These are phyloP conservation scores for Colletotrichum costaricense DNA, from an alignment of 2,329 filamentous ascomycete species.

Conservation along the genomic window DNA sequence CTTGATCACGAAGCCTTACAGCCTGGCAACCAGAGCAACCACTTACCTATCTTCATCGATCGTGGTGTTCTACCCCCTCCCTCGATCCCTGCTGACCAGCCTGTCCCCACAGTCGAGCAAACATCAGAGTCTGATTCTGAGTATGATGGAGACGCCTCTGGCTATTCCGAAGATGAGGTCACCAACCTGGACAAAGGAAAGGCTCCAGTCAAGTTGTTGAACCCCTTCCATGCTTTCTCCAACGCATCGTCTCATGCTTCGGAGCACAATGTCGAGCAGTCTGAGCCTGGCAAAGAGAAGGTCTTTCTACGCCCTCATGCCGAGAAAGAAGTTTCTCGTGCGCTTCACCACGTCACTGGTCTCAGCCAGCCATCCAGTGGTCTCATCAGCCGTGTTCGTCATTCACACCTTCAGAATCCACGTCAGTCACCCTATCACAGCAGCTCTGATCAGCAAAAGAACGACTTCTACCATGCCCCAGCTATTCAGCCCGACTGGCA, in stretches of 20 bases:
- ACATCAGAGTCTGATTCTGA: not conserved
- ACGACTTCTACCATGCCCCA: conserved; percentile 30
- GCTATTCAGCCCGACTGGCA: conserved; percentile 32
- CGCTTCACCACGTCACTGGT: conserved; percentile 27
- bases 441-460: not conserved
- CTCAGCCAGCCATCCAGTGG: conserved; percentile 31
- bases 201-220: conserved; percentile 16
- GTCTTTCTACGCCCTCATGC: conserved; percentile 16
- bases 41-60: conserved; percentile 8
- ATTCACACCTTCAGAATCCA: not conserved
- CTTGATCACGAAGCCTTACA: not conserved
- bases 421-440: conserved; percentile 3
- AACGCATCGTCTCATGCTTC: conserved; percentile 20
- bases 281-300: conserved; percentile 15
- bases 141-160: conserved; percentile 1
- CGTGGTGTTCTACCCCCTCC: not conserved
- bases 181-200: not conserved
- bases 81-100: not conserved
- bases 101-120: not conserved
- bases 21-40: conserved; percentile 6
- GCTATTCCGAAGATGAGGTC: not conserved
- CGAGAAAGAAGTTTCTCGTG: conserved; percentile 35
- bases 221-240: conserved; percentile 34
- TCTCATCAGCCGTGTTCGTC: conserved; percentile 16
- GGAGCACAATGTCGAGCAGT: conserved; percentile 12